These are phyloP conservation scores for Aspergillus sojae DNA, from an alignment of 2,329 filamentous ascomycete genomes.

Conservation along the genomic window DNA sequence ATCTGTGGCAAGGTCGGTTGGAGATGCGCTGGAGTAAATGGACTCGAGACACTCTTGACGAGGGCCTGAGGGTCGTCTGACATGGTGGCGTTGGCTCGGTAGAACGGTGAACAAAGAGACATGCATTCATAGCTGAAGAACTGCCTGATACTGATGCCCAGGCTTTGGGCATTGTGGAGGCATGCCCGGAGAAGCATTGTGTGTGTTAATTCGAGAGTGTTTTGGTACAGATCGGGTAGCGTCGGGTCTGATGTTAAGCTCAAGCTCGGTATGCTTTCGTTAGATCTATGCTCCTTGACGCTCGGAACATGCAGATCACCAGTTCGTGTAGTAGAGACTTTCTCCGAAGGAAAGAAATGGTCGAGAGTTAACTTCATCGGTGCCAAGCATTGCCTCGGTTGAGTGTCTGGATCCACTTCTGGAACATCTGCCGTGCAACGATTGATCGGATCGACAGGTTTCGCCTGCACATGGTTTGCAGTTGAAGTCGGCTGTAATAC, in stretches of 20 bases:
- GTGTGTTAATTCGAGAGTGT: conserved; percentile 4
- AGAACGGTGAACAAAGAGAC: conserved; percentile 39
- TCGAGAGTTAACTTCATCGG: background rate
- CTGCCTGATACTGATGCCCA: conserved; percentile 12
- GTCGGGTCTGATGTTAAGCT: background rate
- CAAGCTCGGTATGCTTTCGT: no score
- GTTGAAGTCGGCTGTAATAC: background rate
- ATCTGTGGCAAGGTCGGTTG: conserved; percentile 43
- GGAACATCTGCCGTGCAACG: no score
- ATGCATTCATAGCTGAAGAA: conserved; percentile 13
- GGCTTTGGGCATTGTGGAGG: conserved; percentile 13
- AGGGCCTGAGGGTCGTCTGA: conserved; percentile 24
- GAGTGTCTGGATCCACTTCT: background rate
- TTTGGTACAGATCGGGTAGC: conserved; percentile 5
- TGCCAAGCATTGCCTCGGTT: background rate
- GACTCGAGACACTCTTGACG: conserved; percentile 21
- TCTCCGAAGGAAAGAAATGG: conserved; percentile 2
- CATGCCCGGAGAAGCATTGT: conserved; percentile 7
- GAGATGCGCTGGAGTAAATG: conserved; percentile 34
- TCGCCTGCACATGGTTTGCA: fast-evolving
- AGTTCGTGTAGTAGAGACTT: background rate
- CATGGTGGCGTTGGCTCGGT: conserved; percentile 19
- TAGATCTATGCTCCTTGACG: background rate
- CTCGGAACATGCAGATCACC: background rate
- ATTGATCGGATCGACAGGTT: background rate